Conservation (phyloP, 1,284 basidiomycete genomes). For the Malassezia cuniculi region DNA sequence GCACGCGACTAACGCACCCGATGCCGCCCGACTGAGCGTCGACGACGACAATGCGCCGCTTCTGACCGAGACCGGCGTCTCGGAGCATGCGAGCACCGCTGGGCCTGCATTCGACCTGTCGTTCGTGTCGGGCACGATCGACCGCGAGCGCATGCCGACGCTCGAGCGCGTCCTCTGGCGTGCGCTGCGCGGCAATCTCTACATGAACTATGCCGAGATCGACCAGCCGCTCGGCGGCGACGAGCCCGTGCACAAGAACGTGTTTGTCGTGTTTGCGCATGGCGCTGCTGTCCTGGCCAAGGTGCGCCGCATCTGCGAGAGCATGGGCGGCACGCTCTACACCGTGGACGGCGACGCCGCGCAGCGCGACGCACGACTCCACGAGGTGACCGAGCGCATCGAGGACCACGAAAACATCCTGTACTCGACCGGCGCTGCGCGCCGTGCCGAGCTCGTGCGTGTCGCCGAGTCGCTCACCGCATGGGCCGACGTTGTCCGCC, state of each 20-base stretch:
- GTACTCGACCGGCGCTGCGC: slow-evolving; percentile 52
- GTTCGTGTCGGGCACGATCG: slow-evolving; percentile 92
- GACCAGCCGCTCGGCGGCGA: slow-evolving; percentile 68
- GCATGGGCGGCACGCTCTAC: slow-evolving; percentile 92
- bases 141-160: slow-evolving; percentile 75
- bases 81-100: no score
- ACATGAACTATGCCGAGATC: slow-evolving; percentile 97
- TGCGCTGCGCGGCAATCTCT: slow-evolving; percentile 89
- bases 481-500: slow-evolving; percentile 86
- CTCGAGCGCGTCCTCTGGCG: slow-evolving; percentile 98
- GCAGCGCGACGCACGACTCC: slow-evolving; percentile 76
- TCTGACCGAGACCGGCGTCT: slow-evolving; percentile 54
- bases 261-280: slow-evolving; percentile 99
- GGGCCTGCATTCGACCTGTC: slow-evolving; percentile 57
- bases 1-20: slow-evolving; percentile 66
- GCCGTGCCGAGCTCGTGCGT: slow-evolving; percentile 70
- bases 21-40: slow-evolving; percentile 64
- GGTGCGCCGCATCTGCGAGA: slow-evolving; percentile 95
- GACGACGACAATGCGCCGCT: slow-evolving; percentile 73
- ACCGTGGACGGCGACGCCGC: slow-evolving; percentile 88
- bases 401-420: slow-evolving; percentile 85
- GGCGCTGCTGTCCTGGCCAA: slow-evolving; percentile 83
- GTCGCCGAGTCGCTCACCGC: slow-evolving; percentile 73
- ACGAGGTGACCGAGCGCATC: slow-evolving; percentile 73
- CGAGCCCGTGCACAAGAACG: slow-evolving; percentile 59